Conservation (phyloP, 164 flowering plant species). For the Litsea cubeba region DNA sequence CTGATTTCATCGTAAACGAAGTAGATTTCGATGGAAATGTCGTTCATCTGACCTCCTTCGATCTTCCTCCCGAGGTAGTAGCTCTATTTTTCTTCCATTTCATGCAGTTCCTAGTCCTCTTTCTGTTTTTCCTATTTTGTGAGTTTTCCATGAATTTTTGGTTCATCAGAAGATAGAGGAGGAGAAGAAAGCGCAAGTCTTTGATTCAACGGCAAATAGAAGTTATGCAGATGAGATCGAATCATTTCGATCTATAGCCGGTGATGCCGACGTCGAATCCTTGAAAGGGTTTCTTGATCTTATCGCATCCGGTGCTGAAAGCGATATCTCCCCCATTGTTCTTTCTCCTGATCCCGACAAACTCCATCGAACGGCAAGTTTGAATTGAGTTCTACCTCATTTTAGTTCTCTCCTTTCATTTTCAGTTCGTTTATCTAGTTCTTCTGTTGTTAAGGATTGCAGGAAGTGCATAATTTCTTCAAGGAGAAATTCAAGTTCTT, state of each 20-base stretch:
- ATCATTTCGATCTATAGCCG: slow-evolving; percentile 56
- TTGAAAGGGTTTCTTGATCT: slow-evolving; percentile 51
- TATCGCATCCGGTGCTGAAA: slow-evolving; percentile 35
- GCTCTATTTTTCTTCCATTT: background rate
- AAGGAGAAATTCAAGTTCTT: slow-evolving; percentile 79
- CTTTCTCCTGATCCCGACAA: slow-evolving; percentile 83
- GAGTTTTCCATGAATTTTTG: slow-evolving; percentile 4
- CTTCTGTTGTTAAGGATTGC: slow-evolving; percentile 15
- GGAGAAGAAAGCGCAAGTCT: slow-evolving; percentile 24
- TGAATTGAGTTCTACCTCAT: slow-evolving; percentile 7
- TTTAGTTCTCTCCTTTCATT: background rate
- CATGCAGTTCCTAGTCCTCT: background rate
- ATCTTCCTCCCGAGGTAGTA: slow-evolving; percentile 67
- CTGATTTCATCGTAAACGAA: slow-evolving; percentile 95
- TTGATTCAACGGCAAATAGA: slow-evolving; percentile 24
- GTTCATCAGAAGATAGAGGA: slow-evolving; percentile 2
- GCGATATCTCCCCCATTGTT: slow-evolving; percentile 44
- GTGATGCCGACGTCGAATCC: slow-evolving; percentile 55
- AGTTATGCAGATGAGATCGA: slow-evolving; percentile 56
- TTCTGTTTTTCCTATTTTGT: background rate
- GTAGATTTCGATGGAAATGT: slow-evolving; percentile 85
- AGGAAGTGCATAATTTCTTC: slow-evolving; percentile 86
- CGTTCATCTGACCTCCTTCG: slow-evolving; percentile 66
- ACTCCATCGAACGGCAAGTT: slow-evolving; percentile 75
- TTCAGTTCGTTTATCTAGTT: background rate